Evolutionary conservation across 108 stramenopile genomes (phyloP).

Genomic region (Skeletonema tropicum): DNA sequence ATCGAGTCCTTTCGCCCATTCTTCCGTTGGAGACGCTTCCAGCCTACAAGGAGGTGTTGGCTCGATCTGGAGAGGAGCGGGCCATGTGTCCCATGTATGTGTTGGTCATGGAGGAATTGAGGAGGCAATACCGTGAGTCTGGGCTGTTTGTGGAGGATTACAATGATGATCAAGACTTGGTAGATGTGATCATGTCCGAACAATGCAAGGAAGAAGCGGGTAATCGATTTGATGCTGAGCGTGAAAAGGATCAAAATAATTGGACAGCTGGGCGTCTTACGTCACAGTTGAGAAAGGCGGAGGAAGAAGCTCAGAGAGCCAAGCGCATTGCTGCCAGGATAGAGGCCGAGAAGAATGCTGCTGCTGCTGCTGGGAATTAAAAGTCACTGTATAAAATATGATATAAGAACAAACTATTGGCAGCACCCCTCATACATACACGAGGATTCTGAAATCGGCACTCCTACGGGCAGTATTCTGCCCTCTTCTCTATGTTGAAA

Average conservation of each 20-base stretch:
- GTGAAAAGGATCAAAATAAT: conserved; percentile 17
- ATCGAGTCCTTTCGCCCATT: conserved; percentile 3
- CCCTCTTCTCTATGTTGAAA: too few relatives aligned
- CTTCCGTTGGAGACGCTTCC: background rate
- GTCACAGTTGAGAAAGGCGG: background rate
- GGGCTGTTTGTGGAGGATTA: conserved; percentile 6
- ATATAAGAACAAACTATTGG: too few relatives aligned
- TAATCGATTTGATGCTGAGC: conserved; percentile 9
- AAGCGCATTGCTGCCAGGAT: background rate
- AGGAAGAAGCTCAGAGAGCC: background rate
- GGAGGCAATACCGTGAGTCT: conserved; percentile 1
- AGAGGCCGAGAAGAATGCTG: conserved; percentile 1
- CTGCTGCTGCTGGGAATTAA: background rate
- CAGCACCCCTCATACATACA: too few relatives aligned
- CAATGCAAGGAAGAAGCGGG: conserved; percentile 10
- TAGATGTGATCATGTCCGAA: background rate
- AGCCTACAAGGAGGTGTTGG: background rate
- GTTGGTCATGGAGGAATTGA: conserved; percentile 1
- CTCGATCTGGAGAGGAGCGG: conserved; percentile 1
- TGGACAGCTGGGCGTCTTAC: conserved; percentile 13
- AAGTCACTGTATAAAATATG: too few relatives aligned
- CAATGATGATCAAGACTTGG: background rate
- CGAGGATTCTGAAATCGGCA: too few relatives aligned
- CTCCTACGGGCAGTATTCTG: too few relatives aligned
- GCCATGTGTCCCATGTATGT: conserved; percentile 9